phyloP scores from a whole-genome alignment of 2,329 filamentous ascomycete species.

The Cercospora sp. region DNA sequence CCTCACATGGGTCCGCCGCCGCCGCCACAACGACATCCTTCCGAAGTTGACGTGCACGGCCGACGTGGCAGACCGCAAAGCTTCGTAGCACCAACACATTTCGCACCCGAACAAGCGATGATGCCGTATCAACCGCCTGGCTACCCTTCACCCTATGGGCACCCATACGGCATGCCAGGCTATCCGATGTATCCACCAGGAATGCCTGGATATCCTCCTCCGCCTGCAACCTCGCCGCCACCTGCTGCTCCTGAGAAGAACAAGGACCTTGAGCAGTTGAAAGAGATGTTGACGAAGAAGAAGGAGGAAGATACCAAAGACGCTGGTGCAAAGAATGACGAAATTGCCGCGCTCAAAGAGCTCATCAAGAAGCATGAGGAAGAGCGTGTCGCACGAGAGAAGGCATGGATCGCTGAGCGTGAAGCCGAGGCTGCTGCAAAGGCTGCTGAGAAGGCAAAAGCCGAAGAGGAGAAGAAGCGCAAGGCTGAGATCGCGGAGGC shows the following conservation, averaged over 20 bases:
- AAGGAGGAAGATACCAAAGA: slow-evolving; percentile 23
- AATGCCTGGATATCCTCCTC: slow-evolving; percentile 25
- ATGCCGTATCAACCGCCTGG: slow-evolving; percentile 29
- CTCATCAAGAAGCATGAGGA: slow-evolving; percentile 47
- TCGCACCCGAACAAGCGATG: slow-evolving; percentile 32
- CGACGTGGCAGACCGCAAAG: slow-evolving; percentile 30
- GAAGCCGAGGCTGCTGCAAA: slow-evolving; percentile 38
- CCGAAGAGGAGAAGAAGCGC: slow-evolving; percentile 53
- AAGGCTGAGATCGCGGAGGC: slow-evolving; percentile 45
- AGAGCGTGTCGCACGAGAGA: slow-evolving; percentile 34
- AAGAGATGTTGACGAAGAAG: slow-evolving; percentile 28
- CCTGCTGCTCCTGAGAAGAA: slow-evolving; percentile 29
- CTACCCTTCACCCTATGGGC: slow-evolving; percentile 22
- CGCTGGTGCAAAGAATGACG: slow-evolving; percentile 29
- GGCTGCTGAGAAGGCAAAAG: slow-evolving; percentile 40
- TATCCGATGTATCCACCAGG: slow-evolving; percentile 25
- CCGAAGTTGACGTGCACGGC: slow-evolving; percentile 26
- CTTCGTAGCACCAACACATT: slow-evolving; percentile 33
- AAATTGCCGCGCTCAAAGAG: slow-evolving; percentile 40
- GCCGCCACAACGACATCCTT: slow-evolving; percentile 28
- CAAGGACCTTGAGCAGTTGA: slow-evolving; percentile 28
- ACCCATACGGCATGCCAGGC: slow-evolving; percentile 25
- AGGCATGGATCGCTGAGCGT: slow-evolving; percentile 26
- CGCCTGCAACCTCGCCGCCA: slow-evolving; percentile 32
- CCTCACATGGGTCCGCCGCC: slow-evolving; percentile 25